Percentiles rank a stretch among this genome's conserved stretches.
These are phyloP conservation scores for Plantago ovata DNA, from an alignment of 257 asterid species.

Conservation along the genomic window DNA sequence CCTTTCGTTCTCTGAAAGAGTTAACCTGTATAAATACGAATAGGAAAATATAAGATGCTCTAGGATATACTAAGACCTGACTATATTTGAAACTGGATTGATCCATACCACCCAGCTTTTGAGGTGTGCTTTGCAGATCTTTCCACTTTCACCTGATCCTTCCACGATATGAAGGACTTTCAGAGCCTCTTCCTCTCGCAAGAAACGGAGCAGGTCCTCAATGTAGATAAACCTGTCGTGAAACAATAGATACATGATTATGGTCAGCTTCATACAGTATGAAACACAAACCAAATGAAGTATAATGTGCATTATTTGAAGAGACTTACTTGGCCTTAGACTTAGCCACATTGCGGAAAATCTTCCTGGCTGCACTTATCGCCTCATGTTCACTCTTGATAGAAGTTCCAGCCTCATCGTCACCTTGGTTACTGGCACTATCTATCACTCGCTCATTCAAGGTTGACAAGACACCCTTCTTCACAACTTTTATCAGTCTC, in stretches of 20 bases:
- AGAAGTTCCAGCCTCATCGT: conserved; percentile 67
- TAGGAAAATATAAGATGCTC: background rate
- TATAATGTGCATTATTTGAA: background rate
- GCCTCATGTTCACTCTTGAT: conserved; percentile 87
- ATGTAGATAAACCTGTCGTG: conserved; percentile 57
- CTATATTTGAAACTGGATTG: background rate
- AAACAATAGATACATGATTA: too few relatives aligned
- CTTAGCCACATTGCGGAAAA: conserved; percentile 79
- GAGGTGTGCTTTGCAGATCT: conserved; percentile 65
- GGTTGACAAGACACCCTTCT: conserved; percentile 68
- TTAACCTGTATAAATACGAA: conserved; percentile 44
- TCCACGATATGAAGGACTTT: conserved; percentile 57
- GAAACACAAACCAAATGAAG: background rate
- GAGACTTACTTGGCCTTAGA: conserved; percentile 68
- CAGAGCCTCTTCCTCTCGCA: conserved; percentile 71
- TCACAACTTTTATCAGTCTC: conserved; percentile 70
- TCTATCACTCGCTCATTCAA: conserved; percentile 64
- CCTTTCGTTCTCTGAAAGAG: conserved; percentile 78
- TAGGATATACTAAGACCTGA: background rate
- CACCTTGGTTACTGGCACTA: conserved; percentile 40
- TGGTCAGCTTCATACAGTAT: too few relatives aligned
- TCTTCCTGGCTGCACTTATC: conserved; percentile 78
- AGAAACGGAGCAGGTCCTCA: conserved; percentile 73
- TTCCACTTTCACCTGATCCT: conserved; percentile 62
- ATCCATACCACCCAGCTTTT: conserved; percentile 87